phyloP scores from a whole-genome alignment of 106 monocot species.

The Allium cepa region DNA sequence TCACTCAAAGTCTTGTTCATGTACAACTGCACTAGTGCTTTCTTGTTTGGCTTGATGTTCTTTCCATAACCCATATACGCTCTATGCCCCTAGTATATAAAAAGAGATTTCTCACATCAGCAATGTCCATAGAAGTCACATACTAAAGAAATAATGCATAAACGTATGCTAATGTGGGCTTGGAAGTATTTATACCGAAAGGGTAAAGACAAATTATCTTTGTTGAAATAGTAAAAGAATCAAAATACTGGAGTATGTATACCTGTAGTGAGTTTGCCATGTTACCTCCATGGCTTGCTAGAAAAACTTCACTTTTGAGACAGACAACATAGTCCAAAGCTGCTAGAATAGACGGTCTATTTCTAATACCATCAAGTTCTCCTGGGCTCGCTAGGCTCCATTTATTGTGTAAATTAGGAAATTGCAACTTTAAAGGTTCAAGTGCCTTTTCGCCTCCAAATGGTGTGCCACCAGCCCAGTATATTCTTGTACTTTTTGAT shows the following conservation, averaged over 20 bases:
- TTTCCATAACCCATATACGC: slow-evolving; percentile 26
- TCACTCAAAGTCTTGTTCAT: slow-evolving; percentile 17
- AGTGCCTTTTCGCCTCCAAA: slow-evolving; percentile 39
- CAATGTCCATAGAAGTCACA: too few relatives aligned
- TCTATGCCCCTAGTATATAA: slow-evolving; percentile 23
- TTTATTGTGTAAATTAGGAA: slow-evolving; percentile 32
- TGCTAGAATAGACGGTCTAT: slow-evolving; percentile 36
- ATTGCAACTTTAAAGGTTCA: slow-evolving; percentile 14
- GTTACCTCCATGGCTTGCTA: slow-evolving; percentile 51
- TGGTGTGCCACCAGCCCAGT: slow-evolving; percentile 51
- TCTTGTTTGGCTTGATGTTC: slow-evolving; percentile 40
- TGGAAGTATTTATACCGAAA: too few relatives aligned
- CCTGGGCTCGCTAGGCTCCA: slow-evolving; percentile 21
- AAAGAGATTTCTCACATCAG: neutral
- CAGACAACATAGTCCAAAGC: slow-evolving; percentile 44
- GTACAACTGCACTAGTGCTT: slow-evolving; percentile 22
- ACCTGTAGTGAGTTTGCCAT: slow-evolving; percentile 45
- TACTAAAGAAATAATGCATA: too few relatives aligned
- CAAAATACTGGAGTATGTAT: neutral
- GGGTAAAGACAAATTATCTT: too few relatives aligned
- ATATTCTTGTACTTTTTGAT: slow-evolving; percentile 29
- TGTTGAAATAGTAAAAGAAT: too few relatives aligned
- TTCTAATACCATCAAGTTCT: slow-evolving; percentile 19
- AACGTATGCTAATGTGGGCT: too few relatives aligned
- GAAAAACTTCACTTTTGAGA: slow-evolving; percentile 35